phyloP scores from a whole-genome alignment of 2,329 filamentous ascomycete genomes.

The Xylariaceae sp. region DNA sequence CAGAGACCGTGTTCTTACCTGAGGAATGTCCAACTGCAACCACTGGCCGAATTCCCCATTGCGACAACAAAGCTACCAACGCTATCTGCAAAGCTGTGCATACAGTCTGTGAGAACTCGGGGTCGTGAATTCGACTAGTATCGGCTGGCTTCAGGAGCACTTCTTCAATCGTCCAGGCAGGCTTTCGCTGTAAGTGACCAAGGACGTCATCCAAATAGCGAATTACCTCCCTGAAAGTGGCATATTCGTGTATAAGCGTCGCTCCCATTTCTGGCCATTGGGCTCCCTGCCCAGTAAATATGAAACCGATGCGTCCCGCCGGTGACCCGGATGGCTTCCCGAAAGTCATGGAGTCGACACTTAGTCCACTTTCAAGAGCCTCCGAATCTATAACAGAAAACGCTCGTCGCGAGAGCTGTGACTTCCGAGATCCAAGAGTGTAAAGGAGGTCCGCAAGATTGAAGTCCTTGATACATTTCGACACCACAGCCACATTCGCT shows the following conservation, averaged over 20 bases:
- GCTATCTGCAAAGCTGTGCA: constrained; percentile 1
- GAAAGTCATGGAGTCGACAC: not conserved
- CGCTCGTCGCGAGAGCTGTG: not conserved
- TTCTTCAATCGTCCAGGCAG: not conserved
- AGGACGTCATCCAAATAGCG: constrained; percentile 1
- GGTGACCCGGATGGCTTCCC: not conserved
- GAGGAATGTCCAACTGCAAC: constrained; percentile 6
- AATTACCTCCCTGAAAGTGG: not conserved
- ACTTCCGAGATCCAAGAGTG: constrained; percentile 1
- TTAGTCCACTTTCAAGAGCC: not conserved
- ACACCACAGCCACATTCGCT: not conserved
- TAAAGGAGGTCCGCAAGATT: not conserved
- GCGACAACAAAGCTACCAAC: not conserved
- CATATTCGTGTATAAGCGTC: not conserved
- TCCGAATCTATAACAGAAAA: not conserved
- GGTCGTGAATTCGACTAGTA: not conserved
- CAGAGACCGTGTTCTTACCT: not conserved
- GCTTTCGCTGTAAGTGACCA: not conserved
- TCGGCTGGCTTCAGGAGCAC: not conserved
- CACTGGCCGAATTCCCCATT: constrained; percentile 1
- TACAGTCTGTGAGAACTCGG: not conserved
- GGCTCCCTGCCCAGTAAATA: constrained; percentile 1
- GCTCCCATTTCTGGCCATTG: constrained; percentile 2
- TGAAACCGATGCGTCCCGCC: not conserved
- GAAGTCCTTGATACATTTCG: not conserved